Evolutionary conservation across 768 basidiomycete genomes (phyloP).

Genomic region (Lentinus tigrinus): DNA sequence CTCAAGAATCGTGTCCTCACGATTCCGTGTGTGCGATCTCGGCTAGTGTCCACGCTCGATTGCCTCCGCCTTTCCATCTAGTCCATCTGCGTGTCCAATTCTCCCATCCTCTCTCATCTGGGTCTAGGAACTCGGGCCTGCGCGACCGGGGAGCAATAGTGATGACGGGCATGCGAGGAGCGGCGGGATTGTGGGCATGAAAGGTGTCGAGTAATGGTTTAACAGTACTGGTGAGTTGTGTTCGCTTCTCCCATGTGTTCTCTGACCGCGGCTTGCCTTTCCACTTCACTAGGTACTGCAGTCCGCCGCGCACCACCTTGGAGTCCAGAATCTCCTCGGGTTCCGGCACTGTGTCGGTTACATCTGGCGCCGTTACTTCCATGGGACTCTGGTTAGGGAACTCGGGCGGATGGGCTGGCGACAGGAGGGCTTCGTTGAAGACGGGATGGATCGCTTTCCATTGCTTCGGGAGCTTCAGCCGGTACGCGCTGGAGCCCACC

Average conservation of each 20-base stretch:
- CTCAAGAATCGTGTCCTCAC: constrained; percentile 2
- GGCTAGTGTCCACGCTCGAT: background rate
- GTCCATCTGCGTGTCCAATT: background rate
- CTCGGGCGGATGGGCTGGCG: constrained; percentile 13
- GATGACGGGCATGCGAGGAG: constrained; percentile 4
- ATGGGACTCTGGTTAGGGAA: constrained; percentile 11
- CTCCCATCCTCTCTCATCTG: background rate
- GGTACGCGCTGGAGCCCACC: constrained; percentile 22
- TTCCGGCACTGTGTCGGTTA: constrained; percentile 7
- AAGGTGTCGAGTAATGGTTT: constrained; percentile 1
- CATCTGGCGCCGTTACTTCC: constrained; percentile 11
- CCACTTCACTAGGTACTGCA: constrained; percentile 31
- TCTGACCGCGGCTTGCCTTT: constrained; percentile 21
- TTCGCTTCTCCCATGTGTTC: constrained; percentile 15
- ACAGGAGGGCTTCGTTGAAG: constrained; percentile 18
- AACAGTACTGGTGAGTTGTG: background rate
- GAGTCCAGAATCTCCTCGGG: constrained; percentile 26
- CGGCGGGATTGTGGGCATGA: constrained; percentile 11
- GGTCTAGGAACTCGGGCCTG: background rate
- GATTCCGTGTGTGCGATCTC: background rate
- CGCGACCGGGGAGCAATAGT: background rate
- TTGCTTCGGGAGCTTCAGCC: constrained; percentile 22
- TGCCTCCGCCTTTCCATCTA: background rate
- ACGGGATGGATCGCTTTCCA: constrained; percentile 29
- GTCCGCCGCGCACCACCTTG: background rate